Conservation (phyloP, 768 basidiomycete species). For the Hydnum rufescens region DNA sequence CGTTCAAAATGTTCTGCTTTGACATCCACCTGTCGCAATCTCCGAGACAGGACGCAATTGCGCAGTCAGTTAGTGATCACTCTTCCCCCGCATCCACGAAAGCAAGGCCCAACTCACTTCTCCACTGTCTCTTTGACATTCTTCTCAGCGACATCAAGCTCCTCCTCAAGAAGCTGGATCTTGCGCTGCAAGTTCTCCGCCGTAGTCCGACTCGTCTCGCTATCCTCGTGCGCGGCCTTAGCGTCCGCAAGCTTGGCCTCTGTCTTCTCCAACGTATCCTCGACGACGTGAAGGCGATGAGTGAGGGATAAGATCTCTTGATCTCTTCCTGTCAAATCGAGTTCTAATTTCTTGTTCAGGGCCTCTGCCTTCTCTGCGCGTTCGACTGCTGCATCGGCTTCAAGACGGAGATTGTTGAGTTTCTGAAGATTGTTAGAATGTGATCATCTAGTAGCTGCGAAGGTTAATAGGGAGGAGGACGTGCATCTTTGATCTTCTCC, state of each 20-base stretch:
- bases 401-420: slow-evolving; percentile 50
- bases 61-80: background rate
- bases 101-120: slow-evolving; percentile 40
- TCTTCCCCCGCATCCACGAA: background rate
- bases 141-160: slow-evolving; percentile 90
- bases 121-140: slow-evolving; percentile 91
- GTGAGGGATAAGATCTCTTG: slow-evolving; percentile 69
- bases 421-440: slow-evolving; percentile 13
- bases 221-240: slow-evolving; percentile 46
- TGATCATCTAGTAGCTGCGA: background rate
- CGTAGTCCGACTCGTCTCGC: slow-evolving; percentile 46
- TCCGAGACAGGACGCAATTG: slow-evolving; percentile 17
- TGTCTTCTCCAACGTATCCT: slow-evolving; percentile 46
- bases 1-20: slow-evolving; percentile 98
- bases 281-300: slow-evolving; percentile 45
- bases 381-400: slow-evolving; percentile 60
- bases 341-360: slow-evolving; percentile 62
- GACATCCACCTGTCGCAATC: slow-evolving; percentile 89
- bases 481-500: slow-evolving; percentile 31
- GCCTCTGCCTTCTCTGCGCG: slow-evolving; percentile 81
- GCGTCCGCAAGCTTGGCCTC: slow-evolving; percentile 44
- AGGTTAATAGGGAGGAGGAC: slow-evolving; percentile 8
- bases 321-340: slow-evolving; percentile 55
- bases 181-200: slow-evolving; percentile 64
- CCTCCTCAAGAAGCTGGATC: slow-evolving; percentile 82